phyloP scores from a whole-genome alignment of 805 yeast species.

The Myxozyma sirexii region DNA sequence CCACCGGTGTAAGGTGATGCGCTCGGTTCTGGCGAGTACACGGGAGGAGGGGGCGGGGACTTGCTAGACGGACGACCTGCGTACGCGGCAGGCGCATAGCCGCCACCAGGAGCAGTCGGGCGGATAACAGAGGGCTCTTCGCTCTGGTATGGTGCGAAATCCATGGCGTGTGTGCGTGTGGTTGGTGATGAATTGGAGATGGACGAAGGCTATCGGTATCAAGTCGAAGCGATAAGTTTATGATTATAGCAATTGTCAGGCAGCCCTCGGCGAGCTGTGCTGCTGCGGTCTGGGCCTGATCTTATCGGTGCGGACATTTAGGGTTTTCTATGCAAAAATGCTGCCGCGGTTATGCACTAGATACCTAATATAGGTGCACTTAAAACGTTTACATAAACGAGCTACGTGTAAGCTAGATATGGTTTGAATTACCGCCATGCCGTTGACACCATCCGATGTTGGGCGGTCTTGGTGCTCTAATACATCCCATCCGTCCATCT shows the following conservation, averaged over 20 bases:
- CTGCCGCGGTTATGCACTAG: not conserved
- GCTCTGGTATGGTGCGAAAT: conserved; percentile 35
- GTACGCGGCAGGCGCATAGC: conserved; percentile 18
- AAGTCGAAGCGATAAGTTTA: not conserved
- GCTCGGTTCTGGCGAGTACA: conserved; percentile 22
- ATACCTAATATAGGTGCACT: not conserved
- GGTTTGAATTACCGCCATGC: too few species aligned
- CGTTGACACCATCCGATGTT: not conserved
- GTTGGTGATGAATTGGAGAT: not conserved
- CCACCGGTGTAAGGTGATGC: conserved; percentile 14
- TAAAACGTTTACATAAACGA: not conserved
- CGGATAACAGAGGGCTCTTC: conserved; percentile 33
- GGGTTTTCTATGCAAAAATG: not conserved
- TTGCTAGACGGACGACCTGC: conserved; percentile 10
- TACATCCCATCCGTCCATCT: conserved; percentile 2
- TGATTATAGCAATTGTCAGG: not conserved
- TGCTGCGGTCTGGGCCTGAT: conserved; percentile 15
- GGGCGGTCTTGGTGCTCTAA: not conserved
- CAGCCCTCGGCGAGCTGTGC: not conserved
- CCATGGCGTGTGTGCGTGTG: conserved; percentile 17
- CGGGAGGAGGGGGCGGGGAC: conserved; percentile 25
- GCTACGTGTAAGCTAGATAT: too few species aligned
- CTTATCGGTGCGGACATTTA: not conserved
- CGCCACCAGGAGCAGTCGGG: conserved; percentile 1
- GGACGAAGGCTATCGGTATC: not conserved